phyloP scores from a whole-genome alignment of 106 monocot genomes.

The Ottelia alismoides region DNA sequence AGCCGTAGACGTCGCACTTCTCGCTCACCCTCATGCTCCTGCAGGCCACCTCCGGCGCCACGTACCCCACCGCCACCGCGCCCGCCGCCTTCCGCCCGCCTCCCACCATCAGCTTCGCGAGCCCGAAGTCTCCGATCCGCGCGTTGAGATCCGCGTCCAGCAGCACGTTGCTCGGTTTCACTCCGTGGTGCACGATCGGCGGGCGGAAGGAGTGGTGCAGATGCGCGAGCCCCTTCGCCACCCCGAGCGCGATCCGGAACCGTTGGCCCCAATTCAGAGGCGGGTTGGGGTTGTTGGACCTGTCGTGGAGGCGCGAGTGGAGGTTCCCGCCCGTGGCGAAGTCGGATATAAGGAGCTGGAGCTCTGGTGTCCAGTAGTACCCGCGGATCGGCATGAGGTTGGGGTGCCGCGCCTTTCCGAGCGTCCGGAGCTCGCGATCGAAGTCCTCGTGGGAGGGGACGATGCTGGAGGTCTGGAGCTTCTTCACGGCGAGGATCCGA shows the following conservation, averaged over 20 bases:
- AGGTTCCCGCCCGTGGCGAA: slow-evolving; percentile 31
- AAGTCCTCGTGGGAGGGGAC: too few species aligned
- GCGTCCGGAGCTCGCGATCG: slow-evolving; percentile 47
- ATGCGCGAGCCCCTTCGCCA: slow-evolving; percentile 47
- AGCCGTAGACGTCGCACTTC: too few species aligned
- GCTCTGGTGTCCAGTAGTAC: slow-evolving; percentile 96
- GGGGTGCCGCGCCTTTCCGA: slow-evolving; percentile 57
- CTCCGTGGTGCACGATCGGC: too few species aligned
- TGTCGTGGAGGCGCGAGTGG: background rate
- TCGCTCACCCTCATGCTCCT: too few species aligned
- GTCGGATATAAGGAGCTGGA: too few species aligned
- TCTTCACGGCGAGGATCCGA: too few species aligned
- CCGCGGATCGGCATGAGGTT: slow-evolving; percentile 59
- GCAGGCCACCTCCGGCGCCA: too few species aligned
- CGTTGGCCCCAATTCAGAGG: slow-evolving; percentile 44
- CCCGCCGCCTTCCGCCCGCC: too few species aligned
- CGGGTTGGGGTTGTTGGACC: too few species aligned
- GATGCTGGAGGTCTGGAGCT: too few species aligned
- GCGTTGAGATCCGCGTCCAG: slow-evolving; percentile 33
- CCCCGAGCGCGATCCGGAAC: slow-evolving; percentile 48
- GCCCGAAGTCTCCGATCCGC: slow-evolving; percentile 54
- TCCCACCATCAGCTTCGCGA: slow-evolving; percentile 46
- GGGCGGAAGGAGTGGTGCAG: slow-evolving; percentile 66
- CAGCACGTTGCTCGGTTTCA: too few species aligned
- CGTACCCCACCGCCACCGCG: too few species aligned